Conservation (phyloP, 306 rosid species). For the Biancaea sappan region DNA sequence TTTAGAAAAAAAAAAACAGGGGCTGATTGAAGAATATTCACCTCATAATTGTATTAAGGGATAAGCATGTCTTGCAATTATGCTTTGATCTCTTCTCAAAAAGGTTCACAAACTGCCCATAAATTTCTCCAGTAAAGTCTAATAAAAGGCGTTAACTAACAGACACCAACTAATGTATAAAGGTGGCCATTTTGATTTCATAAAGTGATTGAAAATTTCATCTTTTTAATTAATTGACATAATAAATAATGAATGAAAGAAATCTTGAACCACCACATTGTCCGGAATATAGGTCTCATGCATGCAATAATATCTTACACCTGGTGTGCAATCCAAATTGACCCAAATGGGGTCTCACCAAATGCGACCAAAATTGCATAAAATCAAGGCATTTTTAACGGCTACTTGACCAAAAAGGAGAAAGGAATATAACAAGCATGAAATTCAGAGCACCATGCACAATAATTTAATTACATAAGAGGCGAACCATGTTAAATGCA, state of each 20-base stretch:
- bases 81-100: background rate
- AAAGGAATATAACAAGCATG: conserved; percentile 23
- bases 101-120: background rate
- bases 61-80: background rate
- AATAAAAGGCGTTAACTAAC: conserved; percentile 27
- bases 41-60: background rate
- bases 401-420: background rate
- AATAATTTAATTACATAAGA: conserved; percentile 28
- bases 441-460: background rate
- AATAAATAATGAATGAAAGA: background rate
- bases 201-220: conserved; percentile 34
- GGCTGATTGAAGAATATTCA: conserved; percentile 15
- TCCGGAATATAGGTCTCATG: conserved; percentile 29
- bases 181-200: conserved; percentile 10
- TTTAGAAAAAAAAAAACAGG: background rate
- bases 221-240: background rate
- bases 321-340: no score
- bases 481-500: background rate
- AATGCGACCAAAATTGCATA: conserved; percentile 15
- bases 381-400: conserved; percentile 44
- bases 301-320: conserved; percentile 9
- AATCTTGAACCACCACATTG: conserved; percentile 28
- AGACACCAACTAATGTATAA: conserved; percentile 16
- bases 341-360: conserved; percentile 38
- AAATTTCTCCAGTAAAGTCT: conserved; percentile 26